Conservation (phyloP, 768 basidiomycete species). For the Dendrothele bispora region DNA sequence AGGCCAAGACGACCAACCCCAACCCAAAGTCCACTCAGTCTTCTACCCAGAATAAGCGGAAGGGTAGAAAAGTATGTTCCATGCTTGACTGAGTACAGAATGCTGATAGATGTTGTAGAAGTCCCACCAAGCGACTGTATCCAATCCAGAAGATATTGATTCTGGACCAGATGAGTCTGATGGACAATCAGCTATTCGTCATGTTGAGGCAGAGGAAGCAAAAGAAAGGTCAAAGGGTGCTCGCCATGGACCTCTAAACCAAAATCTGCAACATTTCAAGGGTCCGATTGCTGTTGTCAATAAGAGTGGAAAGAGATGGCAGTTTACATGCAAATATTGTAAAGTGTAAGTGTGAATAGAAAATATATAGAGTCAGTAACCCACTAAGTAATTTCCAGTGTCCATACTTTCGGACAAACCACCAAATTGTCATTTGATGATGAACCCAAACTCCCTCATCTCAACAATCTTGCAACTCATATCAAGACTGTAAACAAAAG, state of each 20-base stretch:
- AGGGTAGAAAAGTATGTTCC: too few relatives aligned
- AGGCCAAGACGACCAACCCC: too few relatives aligned
- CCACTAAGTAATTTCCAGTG: constrained; percentile 5
- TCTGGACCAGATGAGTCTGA: too few relatives aligned
- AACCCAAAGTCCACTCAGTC: too few relatives aligned
- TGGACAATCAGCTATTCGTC: constrained; percentile 2
- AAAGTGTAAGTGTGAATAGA: constrained; percentile 1
- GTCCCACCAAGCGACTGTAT: too few relatives aligned
- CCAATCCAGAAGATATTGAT: too few relatives aligned
- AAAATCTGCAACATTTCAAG: constrained; percentile 2
- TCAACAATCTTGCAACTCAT: constrained; percentile 15
- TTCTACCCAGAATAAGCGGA: too few relatives aligned
- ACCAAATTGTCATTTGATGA: constrained; percentile 12
- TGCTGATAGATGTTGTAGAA: too few relatives aligned
- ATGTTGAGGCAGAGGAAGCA: neutral
- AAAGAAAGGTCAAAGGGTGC: neutral
- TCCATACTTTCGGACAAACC: constrained; percentile 4
- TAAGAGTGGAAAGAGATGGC: constrained; percentile 2
- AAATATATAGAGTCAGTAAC: neutral
- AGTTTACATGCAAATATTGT: constrained; percentile 14
- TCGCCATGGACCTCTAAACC: neutral
- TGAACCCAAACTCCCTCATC: constrained; percentile 8
- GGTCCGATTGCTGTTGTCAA: neutral
- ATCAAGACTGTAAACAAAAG: too few relatives aligned
- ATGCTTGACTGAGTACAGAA: too few relatives aligned